Percentiles rank a stretch among this genome's conserved stretches.
Conservation (phyloP, 148 eudicot species). For the Heliosperma pusillum region DNA sequence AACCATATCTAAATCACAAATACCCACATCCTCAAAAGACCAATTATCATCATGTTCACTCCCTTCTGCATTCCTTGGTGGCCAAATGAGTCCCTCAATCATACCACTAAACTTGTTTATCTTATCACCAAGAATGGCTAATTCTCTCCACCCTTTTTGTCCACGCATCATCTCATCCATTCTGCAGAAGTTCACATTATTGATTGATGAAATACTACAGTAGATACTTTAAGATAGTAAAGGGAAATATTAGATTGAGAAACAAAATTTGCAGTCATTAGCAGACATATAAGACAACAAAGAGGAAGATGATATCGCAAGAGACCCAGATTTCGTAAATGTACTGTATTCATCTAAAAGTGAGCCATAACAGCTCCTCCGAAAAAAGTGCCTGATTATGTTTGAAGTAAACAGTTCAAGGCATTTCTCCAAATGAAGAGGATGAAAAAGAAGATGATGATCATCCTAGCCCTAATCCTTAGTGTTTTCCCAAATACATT, state of each 20-base stretch:
- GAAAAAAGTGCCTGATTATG: not conserved
- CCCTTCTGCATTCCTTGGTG: slow-evolving; percentile 75
- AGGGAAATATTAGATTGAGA: not conserved
- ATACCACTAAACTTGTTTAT: slow-evolving; percentile 91
- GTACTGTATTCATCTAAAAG: not conserved
- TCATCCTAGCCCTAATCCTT: not conserved
- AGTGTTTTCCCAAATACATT: not conserved
- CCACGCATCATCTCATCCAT: slow-evolving; percentile 99
- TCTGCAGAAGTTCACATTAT: slow-evolving; percentile 45
- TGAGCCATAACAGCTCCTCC: not conserved
- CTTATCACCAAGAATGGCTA: slow-evolving; percentile 90
- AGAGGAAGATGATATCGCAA: not conserved
- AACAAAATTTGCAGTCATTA: not conserved
- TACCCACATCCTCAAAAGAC: slow-evolving; percentile 87
- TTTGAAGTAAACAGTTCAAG: not conserved
- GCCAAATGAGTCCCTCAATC: slow-evolving; percentile 97
- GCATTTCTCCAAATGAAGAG: not conserved
- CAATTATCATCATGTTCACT: slow-evolving; percentile 72
- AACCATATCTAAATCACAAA: slow-evolving; percentile 3
- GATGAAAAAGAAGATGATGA: not conserved
- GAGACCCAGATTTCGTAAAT: not conserved
- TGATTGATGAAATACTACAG: not conserved
- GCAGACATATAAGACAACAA: not conserved
- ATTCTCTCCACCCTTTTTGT: slow-evolving; percentile 99
- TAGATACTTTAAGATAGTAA: not conserved